A percentile compares a stretch with the other conserved stretches of the same genome.
These are phyloP conservation scores for Neospermospora avenae DNA, from an alignment of 2,329 filamentous ascomycete species.

Conservation along the genomic window DNA sequence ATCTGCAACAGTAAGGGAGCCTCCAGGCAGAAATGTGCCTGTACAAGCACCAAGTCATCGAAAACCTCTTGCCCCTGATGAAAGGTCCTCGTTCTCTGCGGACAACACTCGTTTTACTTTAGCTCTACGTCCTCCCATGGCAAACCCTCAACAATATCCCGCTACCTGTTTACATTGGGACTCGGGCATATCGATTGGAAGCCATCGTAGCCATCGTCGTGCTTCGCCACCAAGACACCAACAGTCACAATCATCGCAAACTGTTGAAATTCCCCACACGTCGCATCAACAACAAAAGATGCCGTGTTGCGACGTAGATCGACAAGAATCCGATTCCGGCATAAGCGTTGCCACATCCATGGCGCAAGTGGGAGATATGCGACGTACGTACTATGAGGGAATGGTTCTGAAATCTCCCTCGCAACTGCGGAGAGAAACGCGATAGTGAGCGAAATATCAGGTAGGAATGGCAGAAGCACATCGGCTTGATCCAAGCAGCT, in stretches of 20 bases:
- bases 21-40: slow-evolving; percentile 32
- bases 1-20: slow-evolving; percentile 75
- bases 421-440: background rate
- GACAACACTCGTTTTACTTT: no score
- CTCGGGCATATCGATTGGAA: no score
- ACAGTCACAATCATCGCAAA: background rate
- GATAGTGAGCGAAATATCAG: background rate
- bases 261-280: background rate
- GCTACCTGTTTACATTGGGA: no score
- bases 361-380: slow-evolving; percentile 5
- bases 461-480: background rate
- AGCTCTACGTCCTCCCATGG: no score
- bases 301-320: background rate
- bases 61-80: background rate
- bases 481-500: background rate
- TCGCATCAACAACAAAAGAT: background rate
- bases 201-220: no score
- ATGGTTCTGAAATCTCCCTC: slow-evolving; percentile 1
- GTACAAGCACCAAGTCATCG: background rate
- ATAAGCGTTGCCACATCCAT: background rate
- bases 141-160: no score
- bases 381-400: slow-evolving; percentile 2
- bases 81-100: no score
- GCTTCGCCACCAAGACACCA: background rate
- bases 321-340: background rate